These are phyloP conservation scores for Isatis tinctoria DNA, from an alignment of 345 rosid species.

Conservation along the genomic window DNA sequence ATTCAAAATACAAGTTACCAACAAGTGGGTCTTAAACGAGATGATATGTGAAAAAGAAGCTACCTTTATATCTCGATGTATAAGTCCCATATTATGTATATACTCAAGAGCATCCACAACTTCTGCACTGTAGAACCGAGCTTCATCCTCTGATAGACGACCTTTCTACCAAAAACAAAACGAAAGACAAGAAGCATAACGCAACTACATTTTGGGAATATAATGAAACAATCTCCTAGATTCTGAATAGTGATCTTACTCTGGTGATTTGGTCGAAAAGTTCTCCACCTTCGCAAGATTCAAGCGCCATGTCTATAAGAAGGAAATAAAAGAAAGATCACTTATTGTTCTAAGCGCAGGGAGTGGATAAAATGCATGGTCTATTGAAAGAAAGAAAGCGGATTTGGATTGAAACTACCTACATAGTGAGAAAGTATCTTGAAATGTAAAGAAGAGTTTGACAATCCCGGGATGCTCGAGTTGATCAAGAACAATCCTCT, in stretches of 20 bases:
- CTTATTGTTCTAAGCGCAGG: not conserved
- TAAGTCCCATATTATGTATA: constrained; percentile 83
- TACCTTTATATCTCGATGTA: constrained; percentile 99
- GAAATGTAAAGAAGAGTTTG: constrained; percentile 83
- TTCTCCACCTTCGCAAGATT: constrained; percentile 98
- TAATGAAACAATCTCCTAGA: not conserved
- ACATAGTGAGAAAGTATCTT: constrained; percentile 87
- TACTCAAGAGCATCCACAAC: constrained; percentile 97
- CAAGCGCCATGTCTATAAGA: constrained; percentile 92
- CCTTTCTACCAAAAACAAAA: constrained; percentile 53
- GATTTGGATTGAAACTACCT: constrained; percentile 33
- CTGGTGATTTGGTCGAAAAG: constrained; percentile 97
- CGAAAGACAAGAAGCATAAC: not conserved
- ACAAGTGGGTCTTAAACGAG: not conserved
- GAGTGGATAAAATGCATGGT: not conserved
- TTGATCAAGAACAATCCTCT: constrained; percentile 94
- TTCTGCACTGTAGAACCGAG: constrained; percentile 87
- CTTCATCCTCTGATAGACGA: constrained; percentile 76
- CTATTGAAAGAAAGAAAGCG: not conserved
- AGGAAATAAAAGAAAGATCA: not conserved
- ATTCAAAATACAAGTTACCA: constrained; percentile 16
- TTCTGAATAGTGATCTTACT: constrained; percentile 44
- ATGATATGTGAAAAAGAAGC: not conserved
- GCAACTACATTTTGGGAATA: constrained; percentile 4
- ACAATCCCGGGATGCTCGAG: constrained; percentile 96